phyloP scores from a whole-genome alignment of 2,329 filamentous ascomycete genomes.

The Talaromyces sp. region DNA sequence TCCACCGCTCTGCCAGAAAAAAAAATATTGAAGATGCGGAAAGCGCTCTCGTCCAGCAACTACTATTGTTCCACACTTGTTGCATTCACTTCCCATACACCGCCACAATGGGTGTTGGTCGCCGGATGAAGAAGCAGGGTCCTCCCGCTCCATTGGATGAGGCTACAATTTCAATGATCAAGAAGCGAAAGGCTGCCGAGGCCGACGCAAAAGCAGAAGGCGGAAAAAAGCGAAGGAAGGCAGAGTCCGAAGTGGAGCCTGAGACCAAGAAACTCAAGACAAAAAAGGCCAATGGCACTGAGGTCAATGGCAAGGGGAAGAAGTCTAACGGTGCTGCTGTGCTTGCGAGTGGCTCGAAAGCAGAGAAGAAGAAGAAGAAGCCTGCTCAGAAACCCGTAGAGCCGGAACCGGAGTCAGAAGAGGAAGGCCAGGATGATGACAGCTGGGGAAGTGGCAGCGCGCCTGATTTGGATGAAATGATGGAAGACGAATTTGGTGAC shows the following conservation, averaged over 20 bases:
- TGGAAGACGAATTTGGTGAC: slow-evolving; percentile 44
- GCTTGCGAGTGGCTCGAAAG: slow-evolving; percentile 28
- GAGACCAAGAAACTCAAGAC: slow-evolving; percentile 25
- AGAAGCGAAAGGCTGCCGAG: slow-evolving; percentile 78
- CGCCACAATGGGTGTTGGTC: slow-evolving; percentile 73
- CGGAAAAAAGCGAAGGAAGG: slow-evolving; percentile 61
- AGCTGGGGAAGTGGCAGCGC: slow-evolving; percentile 27
- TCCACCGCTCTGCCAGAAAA: slow-evolving; percentile 9
- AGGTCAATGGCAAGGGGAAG: slow-evolving; percentile 27
- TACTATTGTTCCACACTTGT: not conserved
- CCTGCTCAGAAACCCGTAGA: slow-evolving; percentile 32
- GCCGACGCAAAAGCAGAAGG: slow-evolving; percentile 51
- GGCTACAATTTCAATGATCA: slow-evolving; percentile 50
- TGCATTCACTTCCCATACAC: not conserved
- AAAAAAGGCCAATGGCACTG: slow-evolving; percentile 29
- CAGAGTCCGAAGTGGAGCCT: slow-evolving; percentile 24
- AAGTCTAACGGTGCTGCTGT: slow-evolving; percentile 23
- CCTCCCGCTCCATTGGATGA: slow-evolving; percentile 78
- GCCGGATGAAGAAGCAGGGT: slow-evolving; percentile 88
- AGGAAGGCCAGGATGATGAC: slow-evolving; percentile 28
- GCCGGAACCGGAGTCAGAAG: slow-evolving; percentile 28
- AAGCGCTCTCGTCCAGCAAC: not conserved
- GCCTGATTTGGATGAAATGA: slow-evolving; percentile 24
- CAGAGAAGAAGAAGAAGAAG: slow-evolving; percentile 30
- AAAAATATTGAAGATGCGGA: slow-evolving; percentile 6